Evolutionary conservation across 345 rosid species (phyloP), one percentile per base, ranked within the genome.

Genomic region (Odontarrhena argentea): DNA sequence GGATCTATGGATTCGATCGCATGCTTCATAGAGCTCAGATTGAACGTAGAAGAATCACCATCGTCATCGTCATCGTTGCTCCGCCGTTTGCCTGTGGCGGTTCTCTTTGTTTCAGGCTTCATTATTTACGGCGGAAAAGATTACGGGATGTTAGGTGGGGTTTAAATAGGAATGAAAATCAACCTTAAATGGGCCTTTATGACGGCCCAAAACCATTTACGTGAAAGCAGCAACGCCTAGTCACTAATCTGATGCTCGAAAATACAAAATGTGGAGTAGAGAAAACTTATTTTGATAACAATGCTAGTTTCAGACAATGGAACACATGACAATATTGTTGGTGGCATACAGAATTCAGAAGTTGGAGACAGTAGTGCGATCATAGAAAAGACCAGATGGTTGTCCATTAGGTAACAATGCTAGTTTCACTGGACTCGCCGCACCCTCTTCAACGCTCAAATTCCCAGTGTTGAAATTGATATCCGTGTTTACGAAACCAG

Each of bases 401-500:
- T 80, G 68, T 2, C 71, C 84, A 8, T 72, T 52, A 4, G 83
- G 80, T 36, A 74, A 13, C 60, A 85, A 67, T 24, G 80, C 85
- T 10, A 85, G 59, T 55, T 44, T 70, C 37, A 77, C 75, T 1
- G 75, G 76, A 59, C 67, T 68, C 22, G 63, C 76, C 13, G 83
- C 84, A n/a, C 87, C 86, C 76, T 85, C 75, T 46, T 83, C 79
- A 5, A 66, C 74, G 1, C 69, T 50, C 41, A 76, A 58, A 3
- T 18, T 7, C 18, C 84, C 90, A 3, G 67, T 67, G 53, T 74
- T 69, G 60, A 38, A 60, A 59, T 36, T 86, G 3, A 72, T 28
- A 14, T 85, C 83, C 1, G 84, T 81, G 26, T 77, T 81, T 10
- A 81, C 86, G 60, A 11, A 80, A 63, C 86, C 87, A 18, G 87